Conservation (phyloP, 169 alveolate genomes). For the Cryptosporidium canis region DNA sequence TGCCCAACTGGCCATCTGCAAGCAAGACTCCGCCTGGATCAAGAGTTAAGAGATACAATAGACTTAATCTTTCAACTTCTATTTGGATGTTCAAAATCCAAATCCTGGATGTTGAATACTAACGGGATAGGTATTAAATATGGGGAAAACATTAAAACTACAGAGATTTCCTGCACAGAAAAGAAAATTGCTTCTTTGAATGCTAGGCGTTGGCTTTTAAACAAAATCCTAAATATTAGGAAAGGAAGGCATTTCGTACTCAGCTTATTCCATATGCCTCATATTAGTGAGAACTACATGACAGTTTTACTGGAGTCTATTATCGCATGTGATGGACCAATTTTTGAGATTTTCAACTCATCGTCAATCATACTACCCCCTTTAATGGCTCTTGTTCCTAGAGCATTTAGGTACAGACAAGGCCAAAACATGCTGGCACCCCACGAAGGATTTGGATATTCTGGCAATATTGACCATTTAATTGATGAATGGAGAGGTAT, state of each 20-base stretch:
- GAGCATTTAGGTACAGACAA: slow-evolving; percentile 53
- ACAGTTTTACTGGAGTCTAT: slow-evolving; percentile 33
- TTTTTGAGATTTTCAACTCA: slow-evolving; percentile 21
- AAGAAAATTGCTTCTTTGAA: slow-evolving; percentile 12
- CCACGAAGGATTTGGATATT: slow-evolving; percentile 35
- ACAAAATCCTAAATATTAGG: slow-evolving; percentile 37
- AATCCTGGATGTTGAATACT: background rate
- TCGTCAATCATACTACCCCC: slow-evolving; percentile 58
- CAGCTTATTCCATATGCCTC: slow-evolving; percentile 64
- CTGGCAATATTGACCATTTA: slow-evolving; percentile 4
- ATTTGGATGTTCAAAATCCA: slow-evolving; percentile 36
- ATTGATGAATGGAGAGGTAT: slow-evolving; percentile 29
- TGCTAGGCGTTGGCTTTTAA: slow-evolving; percentile 64
- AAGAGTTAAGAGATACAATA: slow-evolving; percentile 53
- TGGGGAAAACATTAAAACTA: background rate
- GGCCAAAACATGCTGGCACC: slow-evolving; percentile 65
- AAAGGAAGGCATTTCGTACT: slow-evolving; percentile 51
- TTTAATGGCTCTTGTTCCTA: slow-evolving; percentile 62
- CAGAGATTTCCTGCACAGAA: slow-evolving; percentile 8
- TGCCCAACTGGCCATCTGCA: slow-evolving; percentile 71
- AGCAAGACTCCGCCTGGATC: slow-evolving; percentile 63
- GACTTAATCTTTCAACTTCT: slow-evolving; percentile 32
- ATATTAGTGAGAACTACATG: slow-evolving; percentile 46
- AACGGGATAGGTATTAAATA: background rate
- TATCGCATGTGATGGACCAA: slow-evolving; percentile 1